phyloP scores from a whole-genome alignment of 768 basidiomycete genomes.

The Termitomyces sp. region DNA sequence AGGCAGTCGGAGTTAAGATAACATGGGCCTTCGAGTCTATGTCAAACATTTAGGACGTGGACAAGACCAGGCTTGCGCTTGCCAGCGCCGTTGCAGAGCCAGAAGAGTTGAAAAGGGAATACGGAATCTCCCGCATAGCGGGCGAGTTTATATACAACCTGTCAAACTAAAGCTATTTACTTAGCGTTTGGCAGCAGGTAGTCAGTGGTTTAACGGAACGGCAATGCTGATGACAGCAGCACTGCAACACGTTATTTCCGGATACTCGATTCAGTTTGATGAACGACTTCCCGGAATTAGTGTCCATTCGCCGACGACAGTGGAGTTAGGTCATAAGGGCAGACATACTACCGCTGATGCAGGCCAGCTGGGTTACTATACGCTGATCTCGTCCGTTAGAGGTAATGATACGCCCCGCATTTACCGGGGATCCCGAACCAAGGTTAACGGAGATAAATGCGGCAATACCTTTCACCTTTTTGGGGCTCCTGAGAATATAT shows the following conservation, averaged over 20 bases:
- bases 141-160: slow-evolving; percentile 4
- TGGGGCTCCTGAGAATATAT: background rate
- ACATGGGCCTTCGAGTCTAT: slow-evolving; percentile 12
- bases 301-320: background rate
- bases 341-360: background rate
- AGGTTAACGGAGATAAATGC: slow-evolving; percentile 1
- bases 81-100: background rate
- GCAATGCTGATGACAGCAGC: slow-evolving; percentile 2
- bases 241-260: slow-evolving; percentile 4
- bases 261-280: background rate
- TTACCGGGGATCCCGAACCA: background rate
- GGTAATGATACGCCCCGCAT: slow-evolving; percentile 1
- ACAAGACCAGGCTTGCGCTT: background rate
- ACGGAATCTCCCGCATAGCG: background rate
- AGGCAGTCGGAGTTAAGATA: background rate
- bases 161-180: slow-evolving; percentile 3
- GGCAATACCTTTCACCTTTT: background rate
- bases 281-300: background rate
- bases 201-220: background rate
- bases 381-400: background rate
- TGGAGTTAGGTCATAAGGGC: too few relatives aligned
- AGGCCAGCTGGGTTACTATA: background rate
- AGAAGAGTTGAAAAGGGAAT: background rate
- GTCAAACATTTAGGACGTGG: slow-evolving; percentile 8
- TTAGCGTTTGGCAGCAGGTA: slow-evolving; percentile 1